Conservation (phyloP, 73 alveolate genomes). For the Tetrahymena malaccensis region DNA sequence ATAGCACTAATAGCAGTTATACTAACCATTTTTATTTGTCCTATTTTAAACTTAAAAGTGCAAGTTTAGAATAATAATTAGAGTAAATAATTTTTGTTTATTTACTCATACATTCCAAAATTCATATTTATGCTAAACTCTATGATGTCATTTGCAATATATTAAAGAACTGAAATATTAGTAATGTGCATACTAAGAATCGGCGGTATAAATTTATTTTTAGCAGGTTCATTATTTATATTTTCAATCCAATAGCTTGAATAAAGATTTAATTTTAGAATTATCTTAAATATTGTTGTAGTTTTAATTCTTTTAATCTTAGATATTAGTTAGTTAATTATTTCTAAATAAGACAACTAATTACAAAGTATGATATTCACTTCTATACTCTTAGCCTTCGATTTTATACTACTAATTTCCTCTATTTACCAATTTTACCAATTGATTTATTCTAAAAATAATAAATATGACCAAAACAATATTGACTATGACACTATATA, state of each 20-base stretch:
- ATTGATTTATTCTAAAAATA: not conserved
- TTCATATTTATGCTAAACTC: not conserved
- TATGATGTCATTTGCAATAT: not conserved
- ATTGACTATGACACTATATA: not conserved
- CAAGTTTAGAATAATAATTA: too few relatives aligned
- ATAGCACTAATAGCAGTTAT: not conserved
- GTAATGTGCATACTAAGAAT: not conserved
- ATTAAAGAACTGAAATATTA: too few relatives aligned
- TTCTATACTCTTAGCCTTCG: not conserved
- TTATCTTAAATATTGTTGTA: not conserved
- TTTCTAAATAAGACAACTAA: too few relatives aligned
- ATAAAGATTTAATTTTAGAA: not conserved
- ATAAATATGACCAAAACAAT: not conserved
- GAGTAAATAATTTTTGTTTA: too few relatives aligned
- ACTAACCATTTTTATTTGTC: too few relatives aligned
- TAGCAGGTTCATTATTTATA: not conserved
- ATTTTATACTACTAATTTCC: not conserved
- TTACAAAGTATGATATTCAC: not conserved
- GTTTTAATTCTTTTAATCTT: not conserved
- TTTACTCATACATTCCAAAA: not conserved
- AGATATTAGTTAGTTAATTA: not conserved
- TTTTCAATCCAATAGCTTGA: not conserved
- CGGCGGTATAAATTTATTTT: too few relatives aligned
- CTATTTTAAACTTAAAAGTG: not conserved
- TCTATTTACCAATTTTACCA: not conserved